These are phyloP conservation scores for Ambrosia trifida DNA, from an alignment of 129 eudicot species.

Conservation along the genomic window DNA sequence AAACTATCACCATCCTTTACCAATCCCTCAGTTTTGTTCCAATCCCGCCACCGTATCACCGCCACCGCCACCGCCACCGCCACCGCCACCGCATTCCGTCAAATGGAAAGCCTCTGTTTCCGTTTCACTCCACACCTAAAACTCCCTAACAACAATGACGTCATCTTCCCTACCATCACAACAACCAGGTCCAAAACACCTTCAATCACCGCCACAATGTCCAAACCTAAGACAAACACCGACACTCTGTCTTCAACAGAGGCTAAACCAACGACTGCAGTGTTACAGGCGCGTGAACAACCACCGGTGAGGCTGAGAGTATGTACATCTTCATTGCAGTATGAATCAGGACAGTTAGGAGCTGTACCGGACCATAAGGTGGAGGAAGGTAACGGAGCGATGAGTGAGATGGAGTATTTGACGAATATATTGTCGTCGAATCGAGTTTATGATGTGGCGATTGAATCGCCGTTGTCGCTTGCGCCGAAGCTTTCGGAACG, in stretches of 20 bases:
- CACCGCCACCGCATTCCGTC: neutral
- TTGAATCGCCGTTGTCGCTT: slow-evolving; percentile 62
- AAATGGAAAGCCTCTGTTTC: neutral
- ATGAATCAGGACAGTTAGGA: slow-evolving; percentile 35
- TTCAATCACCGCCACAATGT: neutral
- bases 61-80: neutral
- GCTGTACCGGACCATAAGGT: slow-evolving; percentile 34
- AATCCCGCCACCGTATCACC: neutral
- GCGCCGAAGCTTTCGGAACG: slow-evolving; percentile 65
- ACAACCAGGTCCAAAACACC: neutral
- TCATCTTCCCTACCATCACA: neutral
- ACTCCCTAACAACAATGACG: neutral
- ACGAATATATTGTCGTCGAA: slow-evolving; percentile 42
- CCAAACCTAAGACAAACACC: neutral
- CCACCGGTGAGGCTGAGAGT: slow-evolving; percentile 1
- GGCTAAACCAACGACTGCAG: neutral
- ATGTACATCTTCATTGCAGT: slow-evolving; percentile 39
- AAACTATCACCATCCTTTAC: neutral
- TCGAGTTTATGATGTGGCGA: slow-evolving; percentile 54
- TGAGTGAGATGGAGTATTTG: slow-evolving; percentile 49
- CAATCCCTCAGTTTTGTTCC: no score
- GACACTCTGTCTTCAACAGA: neutral
- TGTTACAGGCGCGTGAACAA: neutral
- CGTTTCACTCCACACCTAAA: neutral
- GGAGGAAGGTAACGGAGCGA: slow-evolving; percentile 21